Base-by-base conservation (phyloP, 345 rosid species). In the Cardamine resedifolia region DNA sequence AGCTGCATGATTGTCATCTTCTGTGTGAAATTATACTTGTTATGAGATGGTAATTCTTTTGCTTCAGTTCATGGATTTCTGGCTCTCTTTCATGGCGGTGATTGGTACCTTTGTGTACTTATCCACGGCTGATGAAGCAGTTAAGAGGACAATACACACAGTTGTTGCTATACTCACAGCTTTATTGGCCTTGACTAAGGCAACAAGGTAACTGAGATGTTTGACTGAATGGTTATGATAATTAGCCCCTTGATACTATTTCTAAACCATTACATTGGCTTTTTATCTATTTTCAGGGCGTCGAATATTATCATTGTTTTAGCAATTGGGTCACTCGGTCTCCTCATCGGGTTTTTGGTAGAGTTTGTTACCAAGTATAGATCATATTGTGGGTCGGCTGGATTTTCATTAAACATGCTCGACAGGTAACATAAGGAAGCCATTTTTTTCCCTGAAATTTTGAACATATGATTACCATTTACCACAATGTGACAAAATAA, bases 1-100 rank as follows among this genome's bases (percentile, higher is more conserved):
- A 63, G 18, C 66, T 45, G 27, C 70, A 72, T 60, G 49, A 38
- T 20, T 58, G n/a, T 64, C 65, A 47, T 53, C 55, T 20, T 75
- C 55, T 66, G 16, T 62, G 75, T 74, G 47, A 71, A 41, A 71
- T 72, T 27, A 41, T 75, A 75, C 41, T 77, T 41, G 11, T 49
- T 26, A 59, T 70, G 18, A 51, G 28, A 50, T 60, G 68, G 6
- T 77, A 24, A 18, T 11, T 12, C 75, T 77, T 27, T 56, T 60
- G 58, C 76, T 81, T 81, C 96, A 95, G 97, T 95, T 95, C 81
- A 85, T 95, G 97, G 99, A 91, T 81, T 95, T 95, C 71, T 95
- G 99, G 99, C 97, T 95, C 66, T 95, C 99, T 48, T 95, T 95
- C 86, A 88, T 95, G 96, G 99, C 96, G 39, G 93, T 95, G 18